Evolutionary conservation across 441 rosid species (phyloP).

Genomic region (Euphorbia schlechtendalii): DNA sequence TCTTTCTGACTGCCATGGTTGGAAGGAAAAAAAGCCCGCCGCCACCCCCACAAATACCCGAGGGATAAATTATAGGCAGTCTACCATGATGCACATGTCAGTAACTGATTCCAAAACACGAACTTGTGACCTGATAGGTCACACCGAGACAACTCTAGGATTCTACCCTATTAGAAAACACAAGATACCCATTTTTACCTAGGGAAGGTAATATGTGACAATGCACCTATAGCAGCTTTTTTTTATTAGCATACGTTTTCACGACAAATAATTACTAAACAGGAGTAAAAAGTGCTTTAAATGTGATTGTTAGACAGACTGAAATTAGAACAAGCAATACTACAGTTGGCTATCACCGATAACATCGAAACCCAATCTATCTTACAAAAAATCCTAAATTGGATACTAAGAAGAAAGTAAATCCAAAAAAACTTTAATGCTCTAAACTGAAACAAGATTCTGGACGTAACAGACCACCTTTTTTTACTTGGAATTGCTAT

Average conservation of each 20-base stretch:
- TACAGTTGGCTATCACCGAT: neutral
- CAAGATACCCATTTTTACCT: neutral
- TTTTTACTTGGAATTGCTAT: slow-evolving; percentile 1
- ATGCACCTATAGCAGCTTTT: too few relatives aligned
- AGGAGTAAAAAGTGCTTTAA: too few relatives aligned
- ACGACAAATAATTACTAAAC: too few relatives aligned
- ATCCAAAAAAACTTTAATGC: slow-evolving; percentile 21
- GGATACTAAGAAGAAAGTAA: slow-evolving; percentile 12
- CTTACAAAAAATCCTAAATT: slow-evolving; percentile 15
- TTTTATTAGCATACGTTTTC: too few relatives aligned
- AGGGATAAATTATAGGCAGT: too few relatives aligned
- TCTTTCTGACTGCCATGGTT: neutral
- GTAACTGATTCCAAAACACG: too few relatives aligned
- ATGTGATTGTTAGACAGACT: too few relatives aligned
- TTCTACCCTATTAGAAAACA: neutral
- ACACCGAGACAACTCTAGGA: too few relatives aligned
- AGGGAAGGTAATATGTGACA: neutral
- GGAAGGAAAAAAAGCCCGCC: too few relatives aligned
- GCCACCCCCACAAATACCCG: too few relatives aligned
- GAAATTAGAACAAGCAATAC: neutral
- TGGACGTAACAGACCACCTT: neutral
- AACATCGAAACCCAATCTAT: slow-evolving; percentile 16
- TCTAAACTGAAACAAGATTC: slow-evolving; percentile 17
- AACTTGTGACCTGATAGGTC: too few relatives aligned
- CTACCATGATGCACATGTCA: too few relatives aligned